Base-by-base conservation (phyloP, 352 stramenopile genomes). In the Globisporangium alternatum region DNA sequence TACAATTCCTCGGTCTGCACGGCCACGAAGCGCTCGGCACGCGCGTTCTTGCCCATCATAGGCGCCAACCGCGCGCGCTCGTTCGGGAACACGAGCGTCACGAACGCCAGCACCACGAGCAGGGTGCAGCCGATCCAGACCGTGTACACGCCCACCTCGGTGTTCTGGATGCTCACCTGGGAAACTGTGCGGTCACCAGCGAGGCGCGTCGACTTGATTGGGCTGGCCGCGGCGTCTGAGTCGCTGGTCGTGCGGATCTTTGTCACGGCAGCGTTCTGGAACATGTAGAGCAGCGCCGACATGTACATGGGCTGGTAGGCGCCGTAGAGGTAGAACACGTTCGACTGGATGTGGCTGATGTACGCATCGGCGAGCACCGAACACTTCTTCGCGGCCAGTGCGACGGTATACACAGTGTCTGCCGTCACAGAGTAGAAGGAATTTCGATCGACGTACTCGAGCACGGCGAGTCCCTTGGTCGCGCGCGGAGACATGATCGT, bases 1-100 rank as follows among this genome's bases (percentile, higher is more conserved):
- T 90, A 90, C 58, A 89, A 51, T 48, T 90, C 77, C 60, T 90
- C 81, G 2, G 81, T 90, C 35, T 89, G 81, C 25, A 90, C 80
- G 54, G 75, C 72, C 41, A 90, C 69, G 56, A 89, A 90, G 28
- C 80, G 80, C 57, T 89, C 81, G 8, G 80, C 81, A 22, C 78
- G 79, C 55, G 74, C 74, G 37, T 84, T 86, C 64, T 72, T 75
- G 33, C 78, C 78, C 65, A 72, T 75, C 60, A 72, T 76, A 9
- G 76, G 78, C 48, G 67, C 64, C 28, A 87, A 64, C 0, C 80
- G 74, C 67, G 78, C 76, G 9, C 78, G 78, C 54, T 83, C 78
- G 31, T 87, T 86, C 48, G 80, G 80, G 4, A 86, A 59, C 31
- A 75, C 52, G 25, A 89, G 56, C 15, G 80, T 77, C 37, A 89